phyloP scores from a whole-genome alignment of 768 basidiomycete species.

The Mycena floridula region DNA sequence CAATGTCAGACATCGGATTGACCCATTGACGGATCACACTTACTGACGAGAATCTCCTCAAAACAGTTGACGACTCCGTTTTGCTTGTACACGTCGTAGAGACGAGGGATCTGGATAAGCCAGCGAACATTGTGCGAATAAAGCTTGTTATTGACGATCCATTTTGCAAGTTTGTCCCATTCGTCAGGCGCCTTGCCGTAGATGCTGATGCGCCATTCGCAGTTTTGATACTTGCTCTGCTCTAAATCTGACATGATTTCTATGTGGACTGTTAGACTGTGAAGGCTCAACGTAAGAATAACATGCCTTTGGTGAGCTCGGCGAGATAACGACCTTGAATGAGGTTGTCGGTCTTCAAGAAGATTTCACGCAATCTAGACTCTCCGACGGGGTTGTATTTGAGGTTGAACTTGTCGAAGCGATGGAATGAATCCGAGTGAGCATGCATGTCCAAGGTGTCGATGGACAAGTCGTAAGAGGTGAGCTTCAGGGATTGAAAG shows the following conservation, averaged over 20 bases:
- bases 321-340: constrained; percentile 91
- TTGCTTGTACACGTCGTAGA: constrained; percentile 94
- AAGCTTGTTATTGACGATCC: constrained; percentile 91
- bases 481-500: constrained; percentile 92
- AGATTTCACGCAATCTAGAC: constrained; percentile 91
- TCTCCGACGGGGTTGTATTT: constrained; percentile 98
- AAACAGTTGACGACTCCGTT: constrained; percentile 81
- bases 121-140: constrained; percentile 97
- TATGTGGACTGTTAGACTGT: constrained; percentile 21
- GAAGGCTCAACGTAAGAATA: neutral
- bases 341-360: constrained; percentile 95
- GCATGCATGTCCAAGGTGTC: constrained; percentile 99
- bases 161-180: constrained; percentile 98
- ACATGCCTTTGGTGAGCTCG: constrained; percentile 81
- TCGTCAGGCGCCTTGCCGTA: constrained; percentile 80
- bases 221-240: constrained; percentile 98
- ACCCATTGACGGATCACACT: constrained; percentile 22
- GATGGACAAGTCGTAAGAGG: constrained; percentile 96
- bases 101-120: constrained; percentile 91
- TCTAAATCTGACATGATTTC: constrained; percentile 98
- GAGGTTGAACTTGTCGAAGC: constrained; percentile 97
- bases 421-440: constrained; percentile 95
- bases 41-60: constrained; percentile 87
- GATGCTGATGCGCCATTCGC: constrained; percentile 96
- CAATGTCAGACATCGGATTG: neutral